These are phyloP conservation scores for Pisolithus orientalis DNA, from an alignment of 768 basidiomycete species.

Conservation along the genomic window DNA sequence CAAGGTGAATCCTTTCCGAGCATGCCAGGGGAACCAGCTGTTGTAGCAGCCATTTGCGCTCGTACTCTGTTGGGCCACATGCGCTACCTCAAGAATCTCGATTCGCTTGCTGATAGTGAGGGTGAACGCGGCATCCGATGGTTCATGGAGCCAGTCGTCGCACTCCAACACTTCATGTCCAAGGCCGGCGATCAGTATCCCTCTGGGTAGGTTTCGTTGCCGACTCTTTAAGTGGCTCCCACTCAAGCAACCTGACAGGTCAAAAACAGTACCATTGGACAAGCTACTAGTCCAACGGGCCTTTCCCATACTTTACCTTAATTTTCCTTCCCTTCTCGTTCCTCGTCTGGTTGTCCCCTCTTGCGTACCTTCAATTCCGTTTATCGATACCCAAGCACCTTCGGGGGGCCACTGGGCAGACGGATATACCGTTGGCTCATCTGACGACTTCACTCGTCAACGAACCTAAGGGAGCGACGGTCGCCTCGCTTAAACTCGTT, in stretches of 20 bases:
- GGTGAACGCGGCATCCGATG: constrained; percentile 64
- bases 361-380: constrained; percentile 60
- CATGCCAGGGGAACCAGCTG: constrained; percentile 38
- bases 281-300: constrained; percentile 51
- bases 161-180: constrained; percentile 13
- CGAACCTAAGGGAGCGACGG: constrained; percentile 42
- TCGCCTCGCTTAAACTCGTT: constrained; percentile 47
- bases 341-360: constrained; percentile 62
- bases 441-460: constrained; percentile 41
- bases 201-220: constrained; percentile 9
- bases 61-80: constrained; percentile 48
- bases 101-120: constrained; percentile 50
- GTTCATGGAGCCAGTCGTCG: constrained; percentile 49
- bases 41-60: constrained; percentile 46
- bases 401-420: constrained; percentile 11
- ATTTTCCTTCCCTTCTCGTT: constrained; percentile 66
- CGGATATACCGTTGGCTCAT: constrained; percentile 46
- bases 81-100: constrained; percentile 66
- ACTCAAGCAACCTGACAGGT: constrained; percentile 22
- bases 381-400: constrained; percentile 14
- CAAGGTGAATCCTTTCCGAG: constrained; percentile 20
- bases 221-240: background rate
- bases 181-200: constrained; percentile 9
- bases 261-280: constrained; percentile 51
- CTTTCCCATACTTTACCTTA: constrained; percentile 68